Percentiles rank a stretch among this genome's conserved stretches.
These are phyloP conservation scores for Nemania diffusa DNA, from an alignment of 2,329 filamentous ascomycete genomes.

Conservation along the genomic window DNA sequence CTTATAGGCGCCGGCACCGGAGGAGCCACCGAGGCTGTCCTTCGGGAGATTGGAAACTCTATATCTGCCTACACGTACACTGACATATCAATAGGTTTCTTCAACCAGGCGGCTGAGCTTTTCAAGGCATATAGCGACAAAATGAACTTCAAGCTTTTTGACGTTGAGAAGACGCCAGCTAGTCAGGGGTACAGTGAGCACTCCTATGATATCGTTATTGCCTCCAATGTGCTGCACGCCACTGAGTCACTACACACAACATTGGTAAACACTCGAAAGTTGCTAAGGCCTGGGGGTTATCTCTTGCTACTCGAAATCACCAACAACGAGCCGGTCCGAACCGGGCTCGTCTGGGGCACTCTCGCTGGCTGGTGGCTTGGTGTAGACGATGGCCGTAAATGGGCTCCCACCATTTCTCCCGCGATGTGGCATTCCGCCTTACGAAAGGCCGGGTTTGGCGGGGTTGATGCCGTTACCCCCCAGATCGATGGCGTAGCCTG, in stretches of 20 bases:
- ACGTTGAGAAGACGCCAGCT: conserved; percentile 46
- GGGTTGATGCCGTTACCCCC: conserved; percentile 25
- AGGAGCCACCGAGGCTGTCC: conserved; percentile 50
- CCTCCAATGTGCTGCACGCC: conserved; percentile 48
- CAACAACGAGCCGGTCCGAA: not conserved
- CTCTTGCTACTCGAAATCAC: conserved; percentile 43
- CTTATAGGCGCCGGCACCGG: conserved; percentile 55
- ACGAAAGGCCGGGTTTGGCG: conserved; percentile 28
- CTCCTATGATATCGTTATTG: conserved; percentile 51
- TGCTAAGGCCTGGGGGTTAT: conserved; percentile 53
- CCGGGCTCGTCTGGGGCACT: not conserved
- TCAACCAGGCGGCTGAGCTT: conserved; percentile 48
- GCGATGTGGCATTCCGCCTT: conserved; percentile 26
- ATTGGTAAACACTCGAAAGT: conserved; percentile 43
- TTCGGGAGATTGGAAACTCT: conserved; percentile 46
- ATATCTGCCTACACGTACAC: conserved; percentile 57
- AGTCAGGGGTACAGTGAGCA: conserved; percentile 47
- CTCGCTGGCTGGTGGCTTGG: conserved; percentile 45
- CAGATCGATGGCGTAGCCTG: not conserved
- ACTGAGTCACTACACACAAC: conserved; percentile 41
- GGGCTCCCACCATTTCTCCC: conserved; percentile 13
- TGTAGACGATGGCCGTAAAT: conserved; percentile 39
- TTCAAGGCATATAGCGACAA: conserved; percentile 44
- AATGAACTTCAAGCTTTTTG: conserved; percentile 49
- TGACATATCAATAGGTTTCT: conserved; percentile 54